These are phyloP conservation scores for Coemansia reversa DNA, from an alignment of 192 early-diverging fungal species.

Conservation along the genomic window DNA sequence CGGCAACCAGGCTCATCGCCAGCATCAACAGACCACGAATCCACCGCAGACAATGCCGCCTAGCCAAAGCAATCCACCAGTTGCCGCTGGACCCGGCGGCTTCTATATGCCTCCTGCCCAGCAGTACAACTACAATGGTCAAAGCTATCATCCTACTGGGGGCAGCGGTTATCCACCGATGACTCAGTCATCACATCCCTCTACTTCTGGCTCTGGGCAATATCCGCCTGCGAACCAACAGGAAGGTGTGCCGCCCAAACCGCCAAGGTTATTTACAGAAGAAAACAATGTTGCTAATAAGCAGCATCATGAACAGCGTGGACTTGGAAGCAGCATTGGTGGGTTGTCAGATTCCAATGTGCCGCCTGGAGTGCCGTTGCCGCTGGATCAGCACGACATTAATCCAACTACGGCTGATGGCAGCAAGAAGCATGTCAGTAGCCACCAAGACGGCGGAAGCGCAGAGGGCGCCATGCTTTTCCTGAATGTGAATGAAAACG, in stretches of 20 bases:
- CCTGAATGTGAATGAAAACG: slow-evolving; percentile 40
- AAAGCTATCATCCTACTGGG: neutral
- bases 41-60: slow-evolving; percentile 2
- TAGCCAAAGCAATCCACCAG: slow-evolving; percentile 7
- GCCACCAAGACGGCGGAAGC: neutral
- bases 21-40: neutral
- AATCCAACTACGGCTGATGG: slow-evolving; percentile 18
- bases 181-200: neutral
- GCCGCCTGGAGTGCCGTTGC: slow-evolving; percentile 34
- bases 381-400: slow-evolving; percentile 41
- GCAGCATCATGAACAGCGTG: slow-evolving; percentile 3
- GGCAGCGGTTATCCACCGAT: neutral
- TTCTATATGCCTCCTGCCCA: slow-evolving; percentile 16
- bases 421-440: slow-evolving; percentile 9
- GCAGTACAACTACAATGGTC: slow-evolving; percentile 2
- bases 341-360: slow-evolving; percentile 8
- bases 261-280: neutral
- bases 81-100: slow-evolving; percentile 24
- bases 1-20: neutral
- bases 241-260: no score
- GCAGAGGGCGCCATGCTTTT: slow-evolving; percentile 22
- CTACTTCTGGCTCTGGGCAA: slow-evolving; percentile 7
- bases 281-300: neutral
- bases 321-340: neutral
- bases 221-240: slow-evolving; percentile 10